Base-by-base conservation (phyloP, 2,329 filamentous ascomycete genomes). In the Diaporthe citrichinensis region DNA sequence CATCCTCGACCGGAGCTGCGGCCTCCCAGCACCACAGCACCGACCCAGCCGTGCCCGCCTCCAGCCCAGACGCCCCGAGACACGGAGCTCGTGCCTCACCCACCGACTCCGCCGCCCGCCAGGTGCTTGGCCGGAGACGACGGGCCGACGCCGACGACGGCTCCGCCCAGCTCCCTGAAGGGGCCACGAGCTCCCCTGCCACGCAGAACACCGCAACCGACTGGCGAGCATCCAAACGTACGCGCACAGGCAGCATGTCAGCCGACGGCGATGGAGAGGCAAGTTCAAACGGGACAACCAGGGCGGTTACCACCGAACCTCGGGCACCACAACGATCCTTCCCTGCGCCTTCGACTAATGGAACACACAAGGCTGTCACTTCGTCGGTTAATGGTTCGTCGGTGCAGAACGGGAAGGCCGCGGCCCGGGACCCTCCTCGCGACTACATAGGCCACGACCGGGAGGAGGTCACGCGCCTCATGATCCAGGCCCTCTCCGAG, bases 401-500 rank as follows among this genome's bases (percentile, higher is more conserved):
- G n/a, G 49, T 73, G 17, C 77, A 78, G n/a, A 83, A 83, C 77
- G 82, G 82, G 46, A 83, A 82, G 73, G 79, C 67, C 46, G 69
- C 76, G 12, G 78, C 72, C 61, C 71, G 61, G 25, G 65, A n/a
- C 31, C 74, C 74, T 15, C 67, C 69, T 49, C 75, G 79, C 59
- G 84, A 83, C 39, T 98, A 97, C 83, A 93, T 92, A 81, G 96
- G 95, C 25, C 96, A 98, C 82, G 92, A 97, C 82, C 92, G 95
- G 82, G 95, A 98, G 87, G 96, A 99, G 86, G 93, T 98, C 59
- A 98, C 96, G 7, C 90, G 97, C 72, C 94, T 98, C 78, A 85
- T 99, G 80, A 97, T 99, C 80, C 97, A 99, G 84, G 94, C 95
- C 49, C 86, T 99, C 78, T 91, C 92, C 34, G 96, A 98, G 83